Evolutionary conservation across 2,329 filamentous ascomycete species (phyloP), one percentile per base, ranked within the genome.

Genomic region (Bipolaris gigantea): DNA sequence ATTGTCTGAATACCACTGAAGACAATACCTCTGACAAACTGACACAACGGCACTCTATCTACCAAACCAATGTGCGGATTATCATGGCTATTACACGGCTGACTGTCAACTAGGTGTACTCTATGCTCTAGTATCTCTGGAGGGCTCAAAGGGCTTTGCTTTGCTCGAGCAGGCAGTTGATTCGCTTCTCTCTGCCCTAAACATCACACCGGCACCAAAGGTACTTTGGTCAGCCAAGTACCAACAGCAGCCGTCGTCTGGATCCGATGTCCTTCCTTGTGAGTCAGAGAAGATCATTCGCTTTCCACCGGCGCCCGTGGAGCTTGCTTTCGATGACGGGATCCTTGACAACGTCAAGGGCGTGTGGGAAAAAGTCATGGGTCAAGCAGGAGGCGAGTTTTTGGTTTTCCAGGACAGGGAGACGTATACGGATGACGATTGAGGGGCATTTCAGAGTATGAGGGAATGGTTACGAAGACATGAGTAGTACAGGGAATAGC

Each of bases 1-100:
- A 97, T 97, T 97, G 92, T 89, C 93, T 92, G 93, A 96, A 89
- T 79, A 79, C 76, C 83, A 83, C 88, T 96, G 92, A 95, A 86
- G 92, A 94, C 83, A 81, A 74, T 58, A 60, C 81, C 85, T 92
- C 89, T 93, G 87, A 93, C 87, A 90, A 87, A 79, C 91, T 96
- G 91, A 95, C 85, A 50, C 68, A 78, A 78, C 77, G 80, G 75
- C 61, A 43, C 40, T 36, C n/a, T 18, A 21, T 25, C 48, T 45
- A 44, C 27, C 39, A 34, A 48, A 7, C 51, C 48, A 51, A 46
- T 25, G n/a, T 13, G 10, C 19, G 9, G 27, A 47, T 41, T 11
- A 30, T 55, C n/a, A 42, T 38, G 16, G 15, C 13, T 13, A 45
- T 60, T 54, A 53, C 41, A 39, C 65, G 56, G 64, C 78, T 80